Percentiles rank a stretch among this genome's conserved stretches.
These are phyloP conservation scores for Nicotiana sylvestris DNA, from an alignment of 257 asterid genomes.

Conservation along the genomic window DNA sequence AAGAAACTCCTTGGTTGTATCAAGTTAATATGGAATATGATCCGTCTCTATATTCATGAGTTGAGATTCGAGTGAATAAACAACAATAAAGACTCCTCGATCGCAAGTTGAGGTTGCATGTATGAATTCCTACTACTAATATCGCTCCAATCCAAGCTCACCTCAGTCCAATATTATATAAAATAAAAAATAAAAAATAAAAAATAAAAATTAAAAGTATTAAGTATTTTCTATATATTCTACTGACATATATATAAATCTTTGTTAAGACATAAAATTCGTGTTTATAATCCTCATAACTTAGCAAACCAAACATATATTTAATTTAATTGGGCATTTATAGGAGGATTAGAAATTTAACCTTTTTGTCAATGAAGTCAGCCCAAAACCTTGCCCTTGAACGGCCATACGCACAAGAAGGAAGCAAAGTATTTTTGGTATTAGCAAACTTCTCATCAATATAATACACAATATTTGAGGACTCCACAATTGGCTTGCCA, in stretches of 20 bases:
- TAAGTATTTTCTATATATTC: neutral
- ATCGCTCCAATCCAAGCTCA: neutral
- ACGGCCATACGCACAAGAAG: constrained; percentile 51
- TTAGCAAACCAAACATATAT: no score
- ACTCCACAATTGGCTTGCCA: constrained; percentile 62
- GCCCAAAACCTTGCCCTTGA: constrained; percentile 72
- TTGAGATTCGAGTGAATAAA: neutral
- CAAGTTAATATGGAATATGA: neutral
- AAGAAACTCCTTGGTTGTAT: neutral
- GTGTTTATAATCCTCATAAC: neutral
- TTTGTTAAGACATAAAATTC: no score
- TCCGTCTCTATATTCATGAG: neutral
- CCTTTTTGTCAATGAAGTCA: constrained; percentile 74
- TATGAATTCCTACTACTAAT: neutral
- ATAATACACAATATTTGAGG: constrained; percentile 57
- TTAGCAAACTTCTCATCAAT: constrained; percentile 56
- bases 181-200: no score
- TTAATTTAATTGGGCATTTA: neutral
- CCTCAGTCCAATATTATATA: neutral
- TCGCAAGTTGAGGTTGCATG: no score
- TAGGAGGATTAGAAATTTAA: neutral
- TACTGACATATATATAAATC: neutral
- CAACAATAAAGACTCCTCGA: no score
- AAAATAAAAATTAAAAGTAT: no score
- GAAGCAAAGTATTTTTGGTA: constrained; percentile 32